Base-by-base conservation (phyloP, 352 stramenopile species). In the Pythium angustatum region DNA sequence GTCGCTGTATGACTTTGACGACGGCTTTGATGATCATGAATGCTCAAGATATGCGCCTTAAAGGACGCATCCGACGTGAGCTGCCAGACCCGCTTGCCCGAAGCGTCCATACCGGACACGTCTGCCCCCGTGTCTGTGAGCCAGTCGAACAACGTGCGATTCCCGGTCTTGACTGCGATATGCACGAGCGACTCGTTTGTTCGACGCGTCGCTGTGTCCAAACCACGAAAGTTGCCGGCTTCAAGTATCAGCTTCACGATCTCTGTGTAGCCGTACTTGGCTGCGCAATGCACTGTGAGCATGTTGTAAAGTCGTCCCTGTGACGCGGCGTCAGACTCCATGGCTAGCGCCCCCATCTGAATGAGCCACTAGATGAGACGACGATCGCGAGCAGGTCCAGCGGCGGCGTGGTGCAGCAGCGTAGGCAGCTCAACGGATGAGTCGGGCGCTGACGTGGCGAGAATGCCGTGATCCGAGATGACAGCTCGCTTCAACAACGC, bases 311-410 rank as follows among this genome's bases (percentile, higher is more conserved):
- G n/a, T n/a, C n/a, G n/a, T n/a, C n/a, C n/a, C n/a, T n/a, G n/a
- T n/a, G n/a, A n/a, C n/a, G n/a, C n/a, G n/a, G n/a, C n/a, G n/a
- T n/a, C n/a, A 40, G 64, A 26, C 41, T 67, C 53, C 28, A 41
- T 15, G 31, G 59, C 3, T 34, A 64, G 44, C 48, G 45, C 33
- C 26, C 44, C 19, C 70, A 81, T 72, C 36, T 78, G 62, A 48
- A 76, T 65, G 49, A 82, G 64, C 68, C 65, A 81, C 33, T 81
- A 68, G 1, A 75, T 66, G 0, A 78, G 58, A 1, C 62, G 22
- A 11, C 22, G 26, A 24, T 83, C 61, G 12, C 70, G 61, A 11
- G 63, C 64, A 41, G 58, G 51, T 0, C 72, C 72, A n/a, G 72
- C 71, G 9, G 69, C 69, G 2, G 62, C 75, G 44, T 76, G 66